Percentiles rank a stretch among this genome's conserved stretches.
These are phyloP conservation scores for Hypoxylon rickii DNA, from an alignment of 495 filamentous ascomycete genomes.

Conservation along the genomic window DNA sequence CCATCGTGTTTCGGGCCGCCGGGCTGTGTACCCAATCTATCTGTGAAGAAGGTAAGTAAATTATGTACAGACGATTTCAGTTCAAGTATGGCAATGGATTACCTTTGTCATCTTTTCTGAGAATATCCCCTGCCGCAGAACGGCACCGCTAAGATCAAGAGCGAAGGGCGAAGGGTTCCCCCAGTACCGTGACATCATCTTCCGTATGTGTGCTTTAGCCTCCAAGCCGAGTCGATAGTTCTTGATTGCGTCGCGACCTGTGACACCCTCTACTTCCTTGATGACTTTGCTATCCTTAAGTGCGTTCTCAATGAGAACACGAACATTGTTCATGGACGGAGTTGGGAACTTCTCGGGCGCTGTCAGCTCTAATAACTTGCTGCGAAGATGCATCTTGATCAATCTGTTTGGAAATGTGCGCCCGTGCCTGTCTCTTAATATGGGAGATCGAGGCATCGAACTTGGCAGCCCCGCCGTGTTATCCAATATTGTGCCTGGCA, in stretches of 20 bases:
- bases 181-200: conserved; percentile 83
- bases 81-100: conserved; percentile 20
- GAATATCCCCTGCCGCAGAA: conserved; percentile 80
- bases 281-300: conserved; percentile 37
- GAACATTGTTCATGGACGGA: conserved; percentile 49
- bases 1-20: conserved; percentile 65
- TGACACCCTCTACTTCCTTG: conserved; percentile 35
- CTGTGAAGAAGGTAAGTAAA: conserved; percentile 9
- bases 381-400: conserved; percentile 48
- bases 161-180: conserved; percentile 71
- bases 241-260: background rate
- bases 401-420: conserved; percentile 67
- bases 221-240: conserved; percentile 19
- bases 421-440: conserved; percentile 20
- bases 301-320: conserved; percentile 48
- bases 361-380: conserved; percentile 42
- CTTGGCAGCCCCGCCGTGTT: conserved; percentile 43
- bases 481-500: conserved; percentile 68
- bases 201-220: conserved; percentile 61
- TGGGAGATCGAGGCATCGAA: background rate
- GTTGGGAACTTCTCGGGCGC: conserved; percentile 24
- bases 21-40: conserved; percentile 79
- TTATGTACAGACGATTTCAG: conserved; percentile 34
- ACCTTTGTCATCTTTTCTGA: conserved; percentile 77
- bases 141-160: conserved; percentile 76